Evolutionary conservation across 192 early-diverging fungal species (phyloP).

Genomic region (Coemansia brasiliensis): DNA sequence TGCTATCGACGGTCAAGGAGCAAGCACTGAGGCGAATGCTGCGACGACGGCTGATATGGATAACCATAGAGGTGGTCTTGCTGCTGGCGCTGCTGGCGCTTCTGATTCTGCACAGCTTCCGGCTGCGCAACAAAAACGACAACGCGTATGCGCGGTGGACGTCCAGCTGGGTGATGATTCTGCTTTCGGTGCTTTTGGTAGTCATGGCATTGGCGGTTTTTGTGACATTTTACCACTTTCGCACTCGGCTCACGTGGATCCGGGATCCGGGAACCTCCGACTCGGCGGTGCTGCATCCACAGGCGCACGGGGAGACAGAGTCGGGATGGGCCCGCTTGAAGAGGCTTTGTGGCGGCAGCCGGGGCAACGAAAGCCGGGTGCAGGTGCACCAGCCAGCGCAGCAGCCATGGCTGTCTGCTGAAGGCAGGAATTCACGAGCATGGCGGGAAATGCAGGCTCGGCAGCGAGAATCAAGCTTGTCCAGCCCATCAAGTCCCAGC

Average conservation of each 20-base stretch:
- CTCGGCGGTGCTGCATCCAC: slow-evolving; percentile 15
- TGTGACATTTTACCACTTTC: slow-evolving; percentile 47
- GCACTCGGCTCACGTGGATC: slow-evolving; percentile 35
- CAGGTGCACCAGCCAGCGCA: slow-evolving; percentile 8
- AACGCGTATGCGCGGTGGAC: slow-evolving; percentile 49
- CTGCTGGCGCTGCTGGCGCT: slow-evolving; percentile 34
- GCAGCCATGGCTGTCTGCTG: slow-evolving; percentile 33
- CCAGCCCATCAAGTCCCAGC: slow-evolving; percentile 2
- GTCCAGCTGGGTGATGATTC: slow-evolving; percentile 52
- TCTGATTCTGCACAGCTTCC: slow-evolving; percentile 45
- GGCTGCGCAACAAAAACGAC: slow-evolving; percentile 24
- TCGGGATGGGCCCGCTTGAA: slow-evolving; percentile 15
- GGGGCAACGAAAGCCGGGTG: background rate
- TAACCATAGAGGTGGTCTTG: slow-evolving; percentile 29
- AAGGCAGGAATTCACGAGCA: slow-evolving; percentile 34
- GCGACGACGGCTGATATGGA: slow-evolving; percentile 25
- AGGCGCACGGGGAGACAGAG: background rate
- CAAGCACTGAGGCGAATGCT: slow-evolving; percentile 21
- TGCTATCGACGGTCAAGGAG: slow-evolving; percentile 24
- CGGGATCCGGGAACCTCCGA: slow-evolving; percentile 30
- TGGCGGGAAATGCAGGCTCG: slow-evolving; percentile 43
- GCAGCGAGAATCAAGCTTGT: slow-evolving; percentile 14
- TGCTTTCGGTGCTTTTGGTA: slow-evolving; percentile 44
- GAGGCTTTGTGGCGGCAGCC: background rate
- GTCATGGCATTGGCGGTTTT: slow-evolving; percentile 33